Conservation (phyloP, 2,329 filamentous ascomycete genomes). For the Aphanocladium album region DNA sequence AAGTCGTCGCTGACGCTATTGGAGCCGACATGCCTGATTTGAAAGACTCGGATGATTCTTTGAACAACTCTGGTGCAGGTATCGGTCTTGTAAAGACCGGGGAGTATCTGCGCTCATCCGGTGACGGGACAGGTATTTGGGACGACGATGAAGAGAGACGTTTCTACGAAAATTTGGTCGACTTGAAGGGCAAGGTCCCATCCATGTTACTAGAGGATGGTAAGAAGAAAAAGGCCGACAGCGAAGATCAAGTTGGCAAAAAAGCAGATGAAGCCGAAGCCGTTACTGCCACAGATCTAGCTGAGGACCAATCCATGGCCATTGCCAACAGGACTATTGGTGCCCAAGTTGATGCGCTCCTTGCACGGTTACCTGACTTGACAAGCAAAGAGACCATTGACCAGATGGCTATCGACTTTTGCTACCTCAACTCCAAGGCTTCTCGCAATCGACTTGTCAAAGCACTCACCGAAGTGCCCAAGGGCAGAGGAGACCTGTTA, state of each 20-base stretch:
- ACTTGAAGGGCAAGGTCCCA: constrained; percentile 92
- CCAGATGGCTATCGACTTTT: constrained; percentile 91
- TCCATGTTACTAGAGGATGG: constrained; percentile 87
- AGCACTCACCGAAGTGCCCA: constrained; percentile 88
- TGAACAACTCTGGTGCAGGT: constrained; percentile 62
- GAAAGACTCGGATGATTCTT: constrained; percentile 71
- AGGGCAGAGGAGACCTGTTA: constrained; percentile 84
- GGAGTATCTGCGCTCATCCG: constrained; percentile 85
- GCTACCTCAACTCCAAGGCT: constrained; percentile 96
- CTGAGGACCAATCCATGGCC: constrained; percentile 82
- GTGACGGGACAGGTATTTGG: constrained; percentile 92
- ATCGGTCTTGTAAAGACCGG: constrained; percentile 93
- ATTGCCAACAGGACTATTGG: constrained; percentile 98
- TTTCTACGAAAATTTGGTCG: constrained; percentile 95
- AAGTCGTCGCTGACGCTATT: constrained; percentile 82
- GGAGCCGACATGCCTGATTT: constrained; percentile 91
- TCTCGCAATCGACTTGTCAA: constrained; percentile 93
- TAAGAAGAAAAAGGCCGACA: constrained; percentile 86
- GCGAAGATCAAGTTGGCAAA: constrained; percentile 77
- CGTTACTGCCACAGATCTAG: constrained; percentile 42
- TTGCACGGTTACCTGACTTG: constrained; percentile 83
- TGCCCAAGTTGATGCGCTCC: constrained; percentile 87
- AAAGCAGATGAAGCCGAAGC: constrained; percentile 55
- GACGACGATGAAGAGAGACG: constrained; percentile 96
- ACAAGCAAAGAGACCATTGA: constrained; percentile 90